These are phyloP conservation scores for Teratosphaeriaceae sp. DNA, from an alignment of 2,329 filamentous ascomycete genomes.

Conservation along the genomic window DNA sequence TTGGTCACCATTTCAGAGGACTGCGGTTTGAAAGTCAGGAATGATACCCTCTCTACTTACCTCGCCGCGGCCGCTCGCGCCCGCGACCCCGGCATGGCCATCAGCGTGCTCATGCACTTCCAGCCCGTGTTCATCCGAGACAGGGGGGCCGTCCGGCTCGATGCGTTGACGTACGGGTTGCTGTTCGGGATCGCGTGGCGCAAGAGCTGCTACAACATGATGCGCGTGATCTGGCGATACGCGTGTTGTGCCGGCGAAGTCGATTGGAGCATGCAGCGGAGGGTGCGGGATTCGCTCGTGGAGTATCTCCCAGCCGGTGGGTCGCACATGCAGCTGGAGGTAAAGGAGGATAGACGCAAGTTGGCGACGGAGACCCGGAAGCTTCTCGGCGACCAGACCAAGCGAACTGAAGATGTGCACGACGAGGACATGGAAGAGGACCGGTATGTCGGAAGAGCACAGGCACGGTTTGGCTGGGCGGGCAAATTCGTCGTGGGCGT, in stretches of 20 bases:
- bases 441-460: background rate
- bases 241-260: conserved; percentile 23
- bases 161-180: conserved; percentile 12
- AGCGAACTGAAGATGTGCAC: no score
- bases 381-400: no score
- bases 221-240: conserved; percentile 29
- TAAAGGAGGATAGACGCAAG: background rate
- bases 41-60: conserved; percentile 20
- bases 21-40: conserved; percentile 11
- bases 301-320: conserved; percentile 1
- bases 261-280: conserved; percentile 5
- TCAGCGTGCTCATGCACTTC: conserved; percentile 14
- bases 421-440: no score
- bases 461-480: conserved; percentile 15
- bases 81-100: conserved; percentile 11
- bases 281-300: conserved; percentile 11
- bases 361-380: background rate
- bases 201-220: conserved; percentile 19
- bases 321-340: background rate
- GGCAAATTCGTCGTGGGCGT: conserved; percentile 22
- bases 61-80: conserved; percentile 14
- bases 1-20: conserved; percentile 14
- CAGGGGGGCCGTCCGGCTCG: background rate
- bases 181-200: conserved; percentile 23
- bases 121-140: conserved; percentile 2